These are phyloP conservation scores for Bathelium albidoporum DNA, from an alignment of 495 filamentous ascomycete genomes.

Conservation along the genomic window DNA sequence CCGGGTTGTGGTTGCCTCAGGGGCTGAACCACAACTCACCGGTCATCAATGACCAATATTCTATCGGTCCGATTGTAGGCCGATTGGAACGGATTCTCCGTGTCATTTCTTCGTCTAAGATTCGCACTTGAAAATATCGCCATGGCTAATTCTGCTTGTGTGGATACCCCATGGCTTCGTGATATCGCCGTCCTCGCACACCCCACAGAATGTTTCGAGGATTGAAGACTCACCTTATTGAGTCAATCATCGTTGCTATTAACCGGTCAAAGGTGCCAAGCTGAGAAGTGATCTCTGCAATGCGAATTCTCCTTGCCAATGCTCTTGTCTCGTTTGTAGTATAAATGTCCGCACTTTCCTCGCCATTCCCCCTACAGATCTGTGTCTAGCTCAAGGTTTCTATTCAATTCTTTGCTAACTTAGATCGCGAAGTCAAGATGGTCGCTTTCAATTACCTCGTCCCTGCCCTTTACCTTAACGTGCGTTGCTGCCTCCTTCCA, in stretches of 20 bases:
- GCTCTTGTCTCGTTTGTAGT: neutral
- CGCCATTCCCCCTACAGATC: neutral
- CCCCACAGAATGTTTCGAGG: neutral
- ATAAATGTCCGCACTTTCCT: neutral
- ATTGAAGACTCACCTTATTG: neutral
- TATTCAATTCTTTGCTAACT: neutral
- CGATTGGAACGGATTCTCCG: neutral
- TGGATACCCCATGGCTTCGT: neutral
- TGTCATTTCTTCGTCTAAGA: neutral
- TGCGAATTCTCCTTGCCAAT: neutral
- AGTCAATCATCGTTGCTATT: neutral
- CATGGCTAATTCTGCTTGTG: too few species aligned
- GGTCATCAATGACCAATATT: neutral
- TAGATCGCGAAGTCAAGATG: neutral
- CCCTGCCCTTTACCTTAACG: slow-evolving; percentile 14
- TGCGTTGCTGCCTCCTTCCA: neutral
- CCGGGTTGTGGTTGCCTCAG: neutral
- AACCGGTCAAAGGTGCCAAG: neutral
- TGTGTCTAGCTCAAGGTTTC: neutral
- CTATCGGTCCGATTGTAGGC: neutral
- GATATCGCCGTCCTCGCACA: neutral
- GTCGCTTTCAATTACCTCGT: slow-evolving; percentile 10
- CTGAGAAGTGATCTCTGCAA: neutral
- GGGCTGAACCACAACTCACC: neutral
- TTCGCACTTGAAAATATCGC: too few species aligned